Evolutionary conservation across 164 flowering plant species (phyloP).

Genomic region (Magnolia kwangsiensis): DNA sequence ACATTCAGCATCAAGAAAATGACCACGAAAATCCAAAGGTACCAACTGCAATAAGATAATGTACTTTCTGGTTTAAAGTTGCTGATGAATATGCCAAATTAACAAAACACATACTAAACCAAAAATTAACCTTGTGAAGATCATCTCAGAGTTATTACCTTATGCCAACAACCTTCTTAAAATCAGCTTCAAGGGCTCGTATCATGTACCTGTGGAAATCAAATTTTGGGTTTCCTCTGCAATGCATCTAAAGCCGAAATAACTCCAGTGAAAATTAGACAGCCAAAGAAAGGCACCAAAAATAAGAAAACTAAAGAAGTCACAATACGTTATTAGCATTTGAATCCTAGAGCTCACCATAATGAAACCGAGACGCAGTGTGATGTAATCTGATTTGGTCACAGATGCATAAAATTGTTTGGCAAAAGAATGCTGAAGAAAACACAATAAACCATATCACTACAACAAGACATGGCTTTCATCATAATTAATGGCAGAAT

Average conservation of each 20-base stretch:
- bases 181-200: conserved; percentile 61
- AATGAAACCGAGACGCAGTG: conserved; percentile 40
- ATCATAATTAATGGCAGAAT: not conserved
- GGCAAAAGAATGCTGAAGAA: conserved; percentile 42
- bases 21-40: conserved; percentile 80
- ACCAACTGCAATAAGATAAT: conserved; percentile 45
- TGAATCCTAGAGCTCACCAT: conserved; percentile 13
- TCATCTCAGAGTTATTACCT: conserved; percentile 37
- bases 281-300: not conserved
- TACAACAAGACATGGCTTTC: not conserved
- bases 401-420: conserved; percentile 67
- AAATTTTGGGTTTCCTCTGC: conserved; percentile 39
- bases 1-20: conserved; percentile 76
- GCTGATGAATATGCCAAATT: not conserved
- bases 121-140: not conserved
- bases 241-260: conserved; percentile 48
- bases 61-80: not conserved
- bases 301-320: not conserved
- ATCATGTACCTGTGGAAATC: conserved; percentile 77
- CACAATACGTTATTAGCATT: not conserved
- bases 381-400: conserved; percentile 56
- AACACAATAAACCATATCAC: not conserved
- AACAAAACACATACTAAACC: not conserved
- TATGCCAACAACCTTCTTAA: conserved; percentile 69
- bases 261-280: not conserved